Conservation (phyloP, 2,329 filamentous ascomycete species). For the Aspergillus candidus region DNA sequence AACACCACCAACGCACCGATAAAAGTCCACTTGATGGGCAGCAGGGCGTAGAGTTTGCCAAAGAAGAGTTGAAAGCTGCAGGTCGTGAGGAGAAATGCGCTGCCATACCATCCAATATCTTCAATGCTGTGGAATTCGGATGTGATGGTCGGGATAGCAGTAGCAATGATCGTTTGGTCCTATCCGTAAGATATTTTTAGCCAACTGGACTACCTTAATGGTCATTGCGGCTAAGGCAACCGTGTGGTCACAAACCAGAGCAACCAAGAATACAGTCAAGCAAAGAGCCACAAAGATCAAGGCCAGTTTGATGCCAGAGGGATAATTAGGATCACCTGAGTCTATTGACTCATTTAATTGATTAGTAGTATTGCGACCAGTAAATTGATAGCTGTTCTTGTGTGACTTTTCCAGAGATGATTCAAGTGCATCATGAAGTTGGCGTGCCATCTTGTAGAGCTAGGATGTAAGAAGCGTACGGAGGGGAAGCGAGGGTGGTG, state of each 20-base stretch:
- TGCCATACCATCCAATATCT: constrained; percentile 41
- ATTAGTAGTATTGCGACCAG: too few species aligned
- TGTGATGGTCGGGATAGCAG: constrained; percentile 38
- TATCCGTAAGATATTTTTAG: neutral
- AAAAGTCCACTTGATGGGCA: constrained; percentile 32
- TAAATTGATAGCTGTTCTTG: too few species aligned
- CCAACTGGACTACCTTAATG: neutral
- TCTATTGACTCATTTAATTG: too few species aligned
- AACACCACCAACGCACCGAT: constrained; percentile 30
- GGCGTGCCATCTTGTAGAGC: too few species aligned
- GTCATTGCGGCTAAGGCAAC: too few species aligned
- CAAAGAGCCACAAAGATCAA: constrained; percentile 2
- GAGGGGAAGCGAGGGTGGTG: too few species aligned
- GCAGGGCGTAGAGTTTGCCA: constrained; percentile 33
- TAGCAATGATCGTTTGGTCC: constrained; percentile 31
- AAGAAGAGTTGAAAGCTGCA: constrained; percentile 34
- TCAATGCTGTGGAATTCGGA: constrained; percentile 32
- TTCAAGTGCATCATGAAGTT: too few species aligned
- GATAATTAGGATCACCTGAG: neutral
- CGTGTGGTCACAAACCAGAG: neutral
- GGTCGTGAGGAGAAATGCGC: constrained; percentile 32
- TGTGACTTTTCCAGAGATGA: too few species aligned
- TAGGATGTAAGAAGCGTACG: too few species aligned
- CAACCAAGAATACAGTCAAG: constrained; percentile 3
- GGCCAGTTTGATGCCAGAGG: neutral